Evolutionary conservation across 192 early-diverging fungal genomes (phyloP).

Genomic region (Coemansia sp.): DNA sequence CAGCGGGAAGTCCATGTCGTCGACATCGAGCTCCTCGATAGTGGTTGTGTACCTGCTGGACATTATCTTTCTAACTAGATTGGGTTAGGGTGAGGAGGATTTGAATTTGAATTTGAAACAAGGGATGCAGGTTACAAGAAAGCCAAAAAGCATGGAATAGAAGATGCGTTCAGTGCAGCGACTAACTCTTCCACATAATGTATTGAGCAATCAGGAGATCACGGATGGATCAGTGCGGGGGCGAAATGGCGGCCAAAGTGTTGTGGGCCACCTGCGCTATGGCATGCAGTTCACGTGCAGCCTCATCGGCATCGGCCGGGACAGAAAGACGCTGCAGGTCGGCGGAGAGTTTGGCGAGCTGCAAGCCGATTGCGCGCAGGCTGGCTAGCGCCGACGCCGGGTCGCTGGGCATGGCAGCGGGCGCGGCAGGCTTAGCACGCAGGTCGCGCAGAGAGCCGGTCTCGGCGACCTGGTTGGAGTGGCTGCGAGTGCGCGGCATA

Average conservation of each 20-base stretch:
- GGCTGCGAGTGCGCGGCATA: slow-evolving; percentile 24
- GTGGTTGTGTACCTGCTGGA: background rate
- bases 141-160: background rate
- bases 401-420: slow-evolving; percentile 1
- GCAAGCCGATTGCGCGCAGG: slow-evolving; percentile 19
- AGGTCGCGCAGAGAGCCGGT: slow-evolving; percentile 42
- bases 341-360: slow-evolving; percentile 17
- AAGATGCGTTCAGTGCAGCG: no score
- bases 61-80: no score
- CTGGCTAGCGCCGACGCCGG: slow-evolving; percentile 10
- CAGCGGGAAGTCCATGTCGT: slow-evolving; percentile 55
- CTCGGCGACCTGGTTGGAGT: slow-evolving; percentile 36
- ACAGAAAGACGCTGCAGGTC: slow-evolving; percentile 7
- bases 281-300: slow-evolving; percentile 21
- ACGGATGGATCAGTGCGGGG: background rate
- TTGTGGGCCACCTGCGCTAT: slow-evolving; percentile 35
- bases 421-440: slow-evolving; percentile 8
- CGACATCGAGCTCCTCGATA: slow-evolving; percentile 39
- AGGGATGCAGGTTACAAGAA: background rate
- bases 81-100: background rate
- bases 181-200: no score
- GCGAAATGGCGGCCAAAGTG: slow-evolving; percentile 13
- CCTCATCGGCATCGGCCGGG: slow-evolving; percentile 3
- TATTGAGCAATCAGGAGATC: no score
- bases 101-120: slow-evolving; percentile 4